phyloP scores from a whole-genome alignment of 495 filamentous ascomycete species.

The Hypoxylon lienhwacheense region DNA sequence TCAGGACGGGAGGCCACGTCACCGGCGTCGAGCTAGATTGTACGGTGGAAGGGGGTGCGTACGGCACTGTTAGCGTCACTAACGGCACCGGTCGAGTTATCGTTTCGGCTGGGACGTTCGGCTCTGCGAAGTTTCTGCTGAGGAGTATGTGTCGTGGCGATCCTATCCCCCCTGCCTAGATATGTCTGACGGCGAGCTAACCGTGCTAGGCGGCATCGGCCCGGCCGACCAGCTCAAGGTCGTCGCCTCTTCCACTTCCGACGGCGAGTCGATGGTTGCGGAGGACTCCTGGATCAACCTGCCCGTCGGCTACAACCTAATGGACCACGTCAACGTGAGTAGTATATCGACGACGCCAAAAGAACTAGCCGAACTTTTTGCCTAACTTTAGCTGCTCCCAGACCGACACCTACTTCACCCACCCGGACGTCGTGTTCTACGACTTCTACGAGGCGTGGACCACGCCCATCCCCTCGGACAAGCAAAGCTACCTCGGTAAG shows the following conservation, averaged over 20 bases:
- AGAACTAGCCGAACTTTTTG: background rate
- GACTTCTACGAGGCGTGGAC: slow-evolving; percentile 67
- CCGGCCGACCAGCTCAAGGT: slow-evolving; percentile 62
- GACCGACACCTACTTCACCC: slow-evolving; percentile 67
- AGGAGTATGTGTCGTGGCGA: slow-evolving; percentile 35
- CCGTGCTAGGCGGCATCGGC: slow-evolving; percentile 60
- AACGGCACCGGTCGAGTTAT: slow-evolving; percentile 64
- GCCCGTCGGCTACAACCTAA: slow-evolving; percentile 73
- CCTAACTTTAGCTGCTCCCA: slow-evolving; percentile 16
- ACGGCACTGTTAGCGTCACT: slow-evolving; percentile 62
- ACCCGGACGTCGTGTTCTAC: slow-evolving; percentile 62
- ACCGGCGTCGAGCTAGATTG: slow-evolving; percentile 71
- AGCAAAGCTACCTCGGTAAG: slow-evolving; percentile 44
- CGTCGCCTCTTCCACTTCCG: slow-evolving; percentile 53
- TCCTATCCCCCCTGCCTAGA: background rate
- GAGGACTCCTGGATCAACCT: slow-evolving; percentile 65
- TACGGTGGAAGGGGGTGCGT: slow-evolving; percentile 55
- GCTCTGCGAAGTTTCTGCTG: slow-evolving; percentile 68
- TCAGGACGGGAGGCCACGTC: slow-evolving; percentile 61
- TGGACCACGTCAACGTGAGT: slow-evolving; percentile 67
- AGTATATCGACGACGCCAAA: background rate
- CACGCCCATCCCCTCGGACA: slow-evolving; percentile 44
- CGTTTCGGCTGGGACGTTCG: slow-evolving; percentile 70
- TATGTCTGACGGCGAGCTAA: slow-evolving; percentile 23
- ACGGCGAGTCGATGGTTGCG: slow-evolving; percentile 58